phyloP scores from a whole-genome alignment of 2,329 filamentous ascomycete species.

The Paramyrothecium roridum region DNA sequence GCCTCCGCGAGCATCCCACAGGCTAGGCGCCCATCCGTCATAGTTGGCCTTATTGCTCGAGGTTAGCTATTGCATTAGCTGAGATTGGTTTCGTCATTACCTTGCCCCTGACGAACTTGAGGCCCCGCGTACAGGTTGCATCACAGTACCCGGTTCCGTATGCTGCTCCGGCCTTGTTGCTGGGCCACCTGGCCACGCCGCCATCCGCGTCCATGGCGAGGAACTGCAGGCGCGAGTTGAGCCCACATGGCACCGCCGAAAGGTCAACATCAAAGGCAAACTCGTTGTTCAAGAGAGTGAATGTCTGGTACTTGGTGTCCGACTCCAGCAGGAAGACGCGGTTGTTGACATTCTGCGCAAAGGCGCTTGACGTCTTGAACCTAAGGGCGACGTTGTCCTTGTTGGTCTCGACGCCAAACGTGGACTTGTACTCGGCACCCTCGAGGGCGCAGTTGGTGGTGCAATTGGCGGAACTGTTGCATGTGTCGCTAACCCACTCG shows the following conservation, averaged over 20 bases:
- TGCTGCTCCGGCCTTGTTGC: conserved; percentile 52
- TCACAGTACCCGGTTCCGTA: conserved; percentile 63
- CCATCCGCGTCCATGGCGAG: conserved; percentile 53
- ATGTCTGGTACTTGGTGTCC: conserved; percentile 46
- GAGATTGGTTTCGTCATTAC: conserved; percentile 16
- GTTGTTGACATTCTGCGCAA: conserved; percentile 35
- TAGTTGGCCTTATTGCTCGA: conserved; percentile 21
- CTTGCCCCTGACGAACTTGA: conserved; percentile 41
- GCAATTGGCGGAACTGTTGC: conserved; percentile 35
- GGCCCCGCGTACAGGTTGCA: conserved; percentile 47
- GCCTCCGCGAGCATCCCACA: conserved; percentile 13
- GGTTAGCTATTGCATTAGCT: conserved; percentile 20
- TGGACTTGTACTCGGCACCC: conserved; percentile 39
- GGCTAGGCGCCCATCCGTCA: conserved; percentile 16
- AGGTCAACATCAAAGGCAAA: conserved; percentile 64
- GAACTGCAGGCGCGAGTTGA: conserved; percentile 64
- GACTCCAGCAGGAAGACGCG: conserved; percentile 37
- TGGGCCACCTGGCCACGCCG: conserved; percentile 39
- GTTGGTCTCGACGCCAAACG: conserved; percentile 44
- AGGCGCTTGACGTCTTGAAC: conserved; percentile 46
- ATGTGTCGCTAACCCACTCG: conserved; percentile 27
- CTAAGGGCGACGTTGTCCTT: conserved; percentile 44
- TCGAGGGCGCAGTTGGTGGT: conserved; percentile 43
- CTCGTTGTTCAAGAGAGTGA: conserved; percentile 57
- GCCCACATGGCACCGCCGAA: conserved; percentile 58